Percentiles rank a stretch among this genome's conserved stretches.
phyloP scores from a whole-genome alignment of 2,329 filamentous ascomycete genomes.

The Fusarium burgessii region DNA sequence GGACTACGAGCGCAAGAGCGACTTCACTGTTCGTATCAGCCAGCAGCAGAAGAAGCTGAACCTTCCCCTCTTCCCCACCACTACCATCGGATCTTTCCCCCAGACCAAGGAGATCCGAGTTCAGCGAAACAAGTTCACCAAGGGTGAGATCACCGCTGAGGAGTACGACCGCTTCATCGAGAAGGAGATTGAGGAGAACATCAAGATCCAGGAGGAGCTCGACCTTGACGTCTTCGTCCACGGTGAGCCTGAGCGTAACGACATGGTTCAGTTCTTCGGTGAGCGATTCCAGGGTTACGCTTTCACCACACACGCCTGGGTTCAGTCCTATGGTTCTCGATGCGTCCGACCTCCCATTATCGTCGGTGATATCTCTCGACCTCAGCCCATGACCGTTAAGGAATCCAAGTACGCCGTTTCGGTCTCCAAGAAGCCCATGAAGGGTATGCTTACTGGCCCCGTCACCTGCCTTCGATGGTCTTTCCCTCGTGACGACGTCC shows the following conservation, averaged over 20 bases:
- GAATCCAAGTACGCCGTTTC: slow-evolving; percentile 99
- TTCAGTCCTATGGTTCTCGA: slow-evolving; percentile 97
- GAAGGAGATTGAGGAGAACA: slow-evolving; percentile 95
- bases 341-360: slow-evolving; percentile 99
- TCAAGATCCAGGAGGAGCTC: slow-evolving; percentile 98
- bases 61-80: slow-evolving; percentile 97
- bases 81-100: slow-evolving; percentile 99
- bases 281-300: slow-evolving; percentile 96
- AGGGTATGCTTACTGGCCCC: slow-evolving; percentile 99
- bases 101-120: slow-evolving; percentile 99
- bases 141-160: slow-evolving; percentile 91
- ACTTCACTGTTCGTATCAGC: slow-evolving; percentile 85
- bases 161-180: slow-evolving; percentile 99
- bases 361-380: slow-evolving; percentile 97
- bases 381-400: slow-evolving; percentile 98
- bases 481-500: slow-evolving; percentile 99
- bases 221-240: slow-evolving; percentile 97
- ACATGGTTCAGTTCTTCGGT: slow-evolving; percentile 99
- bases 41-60: slow-evolving; percentile 93
- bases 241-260: slow-evolving; percentile 99
- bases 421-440: slow-evolving; percentile 99
- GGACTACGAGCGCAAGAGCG: slow-evolving; percentile 93
- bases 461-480: slow-evolving; percentile 99
- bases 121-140: slow-evolving; percentile 98
- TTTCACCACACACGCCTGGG: slow-evolving; percentile 99